These are phyloP conservation scores for Penicillium antarcticum DNA, from an alignment of 495 filamentous ascomycete genomes.

Conservation along the genomic window DNA sequence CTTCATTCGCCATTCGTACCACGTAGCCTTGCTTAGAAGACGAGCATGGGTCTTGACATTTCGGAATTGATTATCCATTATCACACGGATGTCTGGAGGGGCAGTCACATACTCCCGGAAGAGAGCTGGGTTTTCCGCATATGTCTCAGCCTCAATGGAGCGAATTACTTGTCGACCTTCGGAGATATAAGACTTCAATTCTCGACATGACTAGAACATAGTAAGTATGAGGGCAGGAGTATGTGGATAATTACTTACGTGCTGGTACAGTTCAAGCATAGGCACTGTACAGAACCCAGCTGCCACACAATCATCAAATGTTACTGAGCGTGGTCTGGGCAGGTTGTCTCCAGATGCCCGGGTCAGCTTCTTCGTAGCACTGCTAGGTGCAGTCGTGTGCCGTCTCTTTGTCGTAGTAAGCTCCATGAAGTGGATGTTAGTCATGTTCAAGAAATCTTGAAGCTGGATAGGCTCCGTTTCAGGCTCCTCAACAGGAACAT, in stretches of 20 bases:
- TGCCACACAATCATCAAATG: constrained; percentile 74
- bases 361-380: constrained; percentile 36
- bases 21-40: constrained; percentile 85
- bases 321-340: constrained; percentile 34
- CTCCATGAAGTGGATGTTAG: constrained; percentile 96
- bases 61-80: constrained; percentile 96
- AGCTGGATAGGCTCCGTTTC: constrained; percentile 73
- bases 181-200: constrained; percentile 90
- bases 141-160: constrained; percentile 83
- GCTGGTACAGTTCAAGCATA: constrained; percentile 90
- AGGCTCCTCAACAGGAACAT: constrained; percentile 11
- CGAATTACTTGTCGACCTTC: constrained; percentile 84
- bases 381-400: constrained; percentile 69
- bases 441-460: constrained; percentile 91
- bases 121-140: constrained; percentile 81
- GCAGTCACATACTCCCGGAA: constrained; percentile 89
- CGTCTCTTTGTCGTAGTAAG: constrained; percentile 86
- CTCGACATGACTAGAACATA: constrained; percentile 71
- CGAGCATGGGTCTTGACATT: constrained; percentile 92
- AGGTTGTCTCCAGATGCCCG: constrained; percentile 41
- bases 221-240: constrained; percentile 27
- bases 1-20: constrained; percentile 97
- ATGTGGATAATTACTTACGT: constrained; percentile 53
- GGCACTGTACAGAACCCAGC: constrained; percentile 89
- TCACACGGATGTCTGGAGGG: constrained; percentile 72